These are phyloP conservation scores for Talaromyces borbonicus DNA, from an alignment of 495 filamentous ascomycete species.

Conservation along the genomic window DNA sequence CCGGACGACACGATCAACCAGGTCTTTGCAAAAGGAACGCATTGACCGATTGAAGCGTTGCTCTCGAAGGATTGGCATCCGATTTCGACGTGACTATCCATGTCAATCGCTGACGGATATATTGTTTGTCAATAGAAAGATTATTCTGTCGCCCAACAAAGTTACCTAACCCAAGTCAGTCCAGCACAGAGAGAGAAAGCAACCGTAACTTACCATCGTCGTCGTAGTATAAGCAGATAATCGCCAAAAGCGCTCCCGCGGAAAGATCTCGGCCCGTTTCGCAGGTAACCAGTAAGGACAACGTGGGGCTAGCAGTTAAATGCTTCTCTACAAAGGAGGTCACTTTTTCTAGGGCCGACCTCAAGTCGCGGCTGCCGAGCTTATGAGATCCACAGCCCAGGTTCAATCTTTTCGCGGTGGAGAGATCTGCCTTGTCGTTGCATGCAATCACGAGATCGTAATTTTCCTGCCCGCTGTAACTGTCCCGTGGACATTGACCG, in stretches of 20 bases:
- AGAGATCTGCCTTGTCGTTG: slow-evolving; percentile 15
- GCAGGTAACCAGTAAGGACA: slow-evolving; percentile 47
- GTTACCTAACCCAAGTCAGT: slow-evolving; percentile 17
- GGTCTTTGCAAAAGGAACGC: slow-evolving; percentile 63
- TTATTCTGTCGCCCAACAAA: slow-evolving; percentile 20
- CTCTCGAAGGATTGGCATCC: slow-evolving; percentile 67
- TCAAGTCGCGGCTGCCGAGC: slow-evolving; percentile 63
- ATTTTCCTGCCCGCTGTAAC: slow-evolving; percentile 8
- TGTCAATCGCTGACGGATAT: slow-evolving; percentile 64
- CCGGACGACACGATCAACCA: too few relatives aligned
- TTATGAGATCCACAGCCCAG: slow-evolving; percentile 59
- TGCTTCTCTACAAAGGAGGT: slow-evolving; percentile 35
- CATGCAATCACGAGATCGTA: slow-evolving; percentile 41
- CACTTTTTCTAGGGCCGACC: slow-evolving; percentile 48
- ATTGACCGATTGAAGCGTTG: slow-evolving; percentile 80
- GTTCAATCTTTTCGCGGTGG: slow-evolving; percentile 37
- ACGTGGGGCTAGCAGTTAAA: slow-evolving; percentile 19
- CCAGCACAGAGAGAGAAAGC: slow-evolving; percentile 9
- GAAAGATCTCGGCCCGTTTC: slow-evolving; percentile 57
- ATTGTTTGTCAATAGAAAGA: slow-evolving; percentile 53
- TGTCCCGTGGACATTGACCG: slow-evolving; percentile 13
- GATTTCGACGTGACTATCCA: slow-evolving; percentile 67
- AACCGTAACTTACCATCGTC: slow-evolving; percentile 37
- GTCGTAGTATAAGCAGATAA: slow-evolving; percentile 53
- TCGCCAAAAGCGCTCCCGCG: slow-evolving; percentile 48